Evolutionary conservation across 805 yeast genomes (phyloP).

Genomic region (Kuraishia floccosa): DNA sequence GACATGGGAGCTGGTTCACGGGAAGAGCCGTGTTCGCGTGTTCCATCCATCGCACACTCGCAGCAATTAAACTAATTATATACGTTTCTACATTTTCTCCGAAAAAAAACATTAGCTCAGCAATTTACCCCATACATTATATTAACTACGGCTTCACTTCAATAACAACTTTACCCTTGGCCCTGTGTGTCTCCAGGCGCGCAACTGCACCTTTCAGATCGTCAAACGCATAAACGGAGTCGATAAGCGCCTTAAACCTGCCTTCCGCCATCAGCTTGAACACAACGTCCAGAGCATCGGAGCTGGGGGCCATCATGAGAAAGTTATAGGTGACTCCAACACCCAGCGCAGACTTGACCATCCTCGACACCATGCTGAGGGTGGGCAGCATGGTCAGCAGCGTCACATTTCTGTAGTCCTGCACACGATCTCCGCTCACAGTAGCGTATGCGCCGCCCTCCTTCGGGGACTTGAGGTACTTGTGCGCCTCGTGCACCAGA

Average conservation of each 20-base stretch:
- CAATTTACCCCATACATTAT: too few species aligned
- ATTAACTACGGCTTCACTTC: slow-evolving; percentile 1
- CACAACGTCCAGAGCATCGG: slow-evolving; percentile 13
- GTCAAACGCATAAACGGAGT: slow-evolving; percentile 36
- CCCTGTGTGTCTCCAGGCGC: slow-evolving; percentile 29
- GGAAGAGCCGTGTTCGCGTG: too few species aligned
- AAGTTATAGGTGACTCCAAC: slow-evolving; percentile 9
- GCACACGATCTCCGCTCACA: slow-evolving; percentile 43
- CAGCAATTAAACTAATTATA: too few species aligned
- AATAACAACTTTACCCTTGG: slow-evolving; percentile 62
- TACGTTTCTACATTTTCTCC: too few species aligned
- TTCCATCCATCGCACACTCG: too few species aligned
- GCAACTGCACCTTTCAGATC: slow-evolving; percentile 41
- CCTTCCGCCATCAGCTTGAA: slow-evolving; percentile 33
- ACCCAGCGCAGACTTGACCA: slow-evolving; percentile 7
- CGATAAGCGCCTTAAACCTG: slow-evolving; percentile 34
- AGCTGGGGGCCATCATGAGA: not conserved
- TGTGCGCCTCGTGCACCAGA: slow-evolving; percentile 28
- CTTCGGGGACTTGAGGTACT: slow-evolving; percentile 31
- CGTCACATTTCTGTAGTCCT: slow-evolving; percentile 18
- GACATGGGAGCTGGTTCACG: too few species aligned
- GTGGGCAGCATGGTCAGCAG: slow-evolving; percentile 13
- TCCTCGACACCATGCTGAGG: slow-evolving; percentile 7
- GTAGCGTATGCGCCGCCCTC: slow-evolving; percentile 40
- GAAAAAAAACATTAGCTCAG: too few species aligned